Evolutionary conservation across 257 asterid genomes (phyloP).

Genomic region (Jacaranda mimosifolia): DNA sequence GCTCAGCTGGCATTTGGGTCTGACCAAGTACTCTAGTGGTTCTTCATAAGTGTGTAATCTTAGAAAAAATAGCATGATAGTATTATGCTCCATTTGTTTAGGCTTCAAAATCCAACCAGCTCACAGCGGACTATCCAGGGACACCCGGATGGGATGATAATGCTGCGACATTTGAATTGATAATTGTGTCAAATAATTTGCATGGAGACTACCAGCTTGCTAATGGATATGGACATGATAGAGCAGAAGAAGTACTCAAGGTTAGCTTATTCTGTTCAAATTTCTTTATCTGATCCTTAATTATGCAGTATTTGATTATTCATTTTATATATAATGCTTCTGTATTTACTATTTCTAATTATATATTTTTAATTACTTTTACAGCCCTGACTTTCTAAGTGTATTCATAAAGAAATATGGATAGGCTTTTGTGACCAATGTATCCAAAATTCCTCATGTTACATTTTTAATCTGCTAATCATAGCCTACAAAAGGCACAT

Average conservation of each 20-base stretch:
- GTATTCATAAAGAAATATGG: too few species aligned
- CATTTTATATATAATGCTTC: background rate
- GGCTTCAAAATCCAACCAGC: conserved; percentile 74
- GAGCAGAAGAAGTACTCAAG: conserved; percentile 66
- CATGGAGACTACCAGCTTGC: conserved; percentile 93
- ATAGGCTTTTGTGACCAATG: too few species aligned
- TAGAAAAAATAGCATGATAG: conserved; percentile 32
- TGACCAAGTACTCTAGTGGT: too few species aligned
- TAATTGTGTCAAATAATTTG: conserved; percentile 54
- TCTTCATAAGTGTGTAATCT: too few species aligned
- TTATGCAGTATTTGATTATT: conserved; percentile 8
- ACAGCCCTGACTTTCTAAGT: too few species aligned
- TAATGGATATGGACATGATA: conserved; percentile 77
- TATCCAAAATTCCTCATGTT: too few species aligned
- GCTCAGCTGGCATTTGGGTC: too few species aligned
- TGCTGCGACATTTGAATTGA: conserved; percentile 78
- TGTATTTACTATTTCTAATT: too few species aligned
- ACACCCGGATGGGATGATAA: conserved; percentile 88
- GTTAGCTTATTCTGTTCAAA: conserved; percentile 42
- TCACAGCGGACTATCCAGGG: conserved; percentile 84
- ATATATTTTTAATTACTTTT: too few species aligned
- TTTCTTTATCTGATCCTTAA: conserved; percentile 3
- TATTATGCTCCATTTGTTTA: conserved; percentile 49
- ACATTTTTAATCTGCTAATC: background rate
- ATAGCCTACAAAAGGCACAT: background rate